phyloP scores from a whole-genome alignment of 768 basidiomycete genomes.

The Suillus lakei region DNA sequence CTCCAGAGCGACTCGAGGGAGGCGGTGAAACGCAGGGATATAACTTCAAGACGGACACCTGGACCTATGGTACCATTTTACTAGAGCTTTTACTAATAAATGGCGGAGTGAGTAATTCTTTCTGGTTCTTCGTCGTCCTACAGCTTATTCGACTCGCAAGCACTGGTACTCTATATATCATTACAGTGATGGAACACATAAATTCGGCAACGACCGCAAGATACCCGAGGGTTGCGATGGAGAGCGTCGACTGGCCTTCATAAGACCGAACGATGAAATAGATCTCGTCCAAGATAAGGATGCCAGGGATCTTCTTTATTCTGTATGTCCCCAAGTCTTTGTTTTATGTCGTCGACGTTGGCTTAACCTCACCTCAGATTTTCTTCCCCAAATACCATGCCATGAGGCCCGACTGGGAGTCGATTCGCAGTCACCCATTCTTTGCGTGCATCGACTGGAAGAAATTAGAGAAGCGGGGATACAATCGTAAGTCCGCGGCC shows the following conservation, averaged over 20 bases:
- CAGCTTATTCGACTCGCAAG: conserved; percentile 4
- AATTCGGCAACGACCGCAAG: background rate
- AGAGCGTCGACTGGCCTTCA: background rate
- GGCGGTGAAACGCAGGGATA: conserved; percentile 33
- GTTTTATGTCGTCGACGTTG: background rate
- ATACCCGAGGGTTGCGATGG: background rate
- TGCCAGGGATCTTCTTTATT: conserved; percentile 14
- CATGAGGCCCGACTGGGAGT: conserved; percentile 14
- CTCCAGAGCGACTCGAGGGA: conserved; percentile 45
- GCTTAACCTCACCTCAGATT: background rate
- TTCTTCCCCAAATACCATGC: conserved; percentile 7
- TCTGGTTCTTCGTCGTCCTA: too few relatives aligned
- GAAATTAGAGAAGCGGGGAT: conserved; percentile 11
- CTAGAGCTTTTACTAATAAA: conserved; percentile 14
- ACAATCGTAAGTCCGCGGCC: conserved; percentile 10
- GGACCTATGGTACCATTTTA: conserved; percentile 40
- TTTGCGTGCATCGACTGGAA: conserved; percentile 13
- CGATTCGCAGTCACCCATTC: conserved; percentile 15
- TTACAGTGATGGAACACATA: background rate
- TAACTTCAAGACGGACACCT: conserved; percentile 47
- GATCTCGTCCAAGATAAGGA: conserved; percentile 9
- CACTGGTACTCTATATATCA: conserved; percentile 14
- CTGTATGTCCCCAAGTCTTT: background rate
- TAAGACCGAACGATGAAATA: conserved; percentile 9
- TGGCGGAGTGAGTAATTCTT: conserved; percentile 11